These are phyloP conservation scores for Cymodocea nodosa DNA, from an alignment of 116 monocot genomes.

Conservation along the genomic window DNA sequence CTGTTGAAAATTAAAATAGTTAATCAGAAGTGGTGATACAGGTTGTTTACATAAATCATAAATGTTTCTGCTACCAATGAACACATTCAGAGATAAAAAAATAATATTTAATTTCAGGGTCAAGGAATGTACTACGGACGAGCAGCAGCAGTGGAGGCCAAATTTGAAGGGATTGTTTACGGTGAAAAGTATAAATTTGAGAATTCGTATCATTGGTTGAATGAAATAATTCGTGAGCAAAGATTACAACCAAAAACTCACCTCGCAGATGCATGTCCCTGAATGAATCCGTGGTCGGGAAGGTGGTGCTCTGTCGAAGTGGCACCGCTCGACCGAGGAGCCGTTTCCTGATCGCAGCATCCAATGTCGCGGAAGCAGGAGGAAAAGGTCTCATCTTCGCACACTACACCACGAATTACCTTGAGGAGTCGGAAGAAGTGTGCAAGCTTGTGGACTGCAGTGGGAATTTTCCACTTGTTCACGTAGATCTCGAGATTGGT, in stretches of 20 bases:
- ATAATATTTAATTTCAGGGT: conserved; percentile 1
- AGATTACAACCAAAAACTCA: too few relatives aligned
- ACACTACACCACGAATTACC: conserved; percentile 22
- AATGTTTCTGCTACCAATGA: too few relatives aligned
- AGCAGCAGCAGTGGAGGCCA: background rate
- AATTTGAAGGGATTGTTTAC: conserved; percentile 7
- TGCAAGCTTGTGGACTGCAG: conserved; percentile 2
- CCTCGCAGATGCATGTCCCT: too few relatives aligned
- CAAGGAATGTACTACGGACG: conserved; percentile 10
- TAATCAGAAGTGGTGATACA: too few relatives aligned
- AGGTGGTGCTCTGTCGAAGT: too few relatives aligned
- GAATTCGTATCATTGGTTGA: too few relatives aligned
- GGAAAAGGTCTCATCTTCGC: conserved; percentile 22
- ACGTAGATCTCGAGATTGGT: conserved; percentile 25
- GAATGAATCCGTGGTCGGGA: too few relatives aligned
- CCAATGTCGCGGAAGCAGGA: conserved; percentile 7
- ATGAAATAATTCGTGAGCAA: too few relatives aligned
- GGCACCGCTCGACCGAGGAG: too few relatives aligned
- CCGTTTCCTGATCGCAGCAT: too few relatives aligned
- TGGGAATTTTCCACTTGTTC: conserved; percentile 9
- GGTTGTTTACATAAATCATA: too few relatives aligned
- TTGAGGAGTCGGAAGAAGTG: conserved; percentile 1
- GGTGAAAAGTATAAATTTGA: background rate
- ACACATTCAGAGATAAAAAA: background rate
- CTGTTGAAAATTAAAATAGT: too few relatives aligned